Percentiles rank a stretch among this genome's conserved stretches.
Conservation (phyloP, 345 rosid genomes). For the Syzygium oleosum region DNA sequence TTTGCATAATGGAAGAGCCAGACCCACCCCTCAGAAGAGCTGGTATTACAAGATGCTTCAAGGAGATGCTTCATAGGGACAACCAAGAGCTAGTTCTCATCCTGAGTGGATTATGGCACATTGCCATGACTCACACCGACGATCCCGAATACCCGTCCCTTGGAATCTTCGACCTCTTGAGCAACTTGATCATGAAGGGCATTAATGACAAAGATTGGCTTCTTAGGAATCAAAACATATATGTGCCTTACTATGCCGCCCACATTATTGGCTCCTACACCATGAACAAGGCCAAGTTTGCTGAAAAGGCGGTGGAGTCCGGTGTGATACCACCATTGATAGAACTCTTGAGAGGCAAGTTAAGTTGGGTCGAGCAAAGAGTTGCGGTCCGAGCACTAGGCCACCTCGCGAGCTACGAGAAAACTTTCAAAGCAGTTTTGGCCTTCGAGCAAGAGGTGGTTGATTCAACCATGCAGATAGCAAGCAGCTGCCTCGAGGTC, state of each 20-base stretch:
- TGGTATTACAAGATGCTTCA: constrained; percentile 43
- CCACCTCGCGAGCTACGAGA: constrained; percentile 63
- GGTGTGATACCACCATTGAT: constrained; percentile 50
- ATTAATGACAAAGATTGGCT: constrained; percentile 53
- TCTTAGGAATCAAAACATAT: constrained; percentile 66
- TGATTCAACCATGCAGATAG: constrained; percentile 39
- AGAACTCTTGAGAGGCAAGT: constrained; percentile 69
- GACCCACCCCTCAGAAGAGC: constrained; percentile 44
- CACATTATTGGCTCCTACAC: constrained; percentile 82
- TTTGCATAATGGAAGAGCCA: constrained; percentile 59
- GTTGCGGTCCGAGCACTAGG: constrained; percentile 75
- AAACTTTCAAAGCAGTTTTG: constrained; percentile 43
- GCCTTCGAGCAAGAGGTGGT: constrained; percentile 43
- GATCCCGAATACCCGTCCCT: constrained; percentile 74
- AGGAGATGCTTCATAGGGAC: constrained; percentile 45
- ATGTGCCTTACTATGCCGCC: constrained; percentile 80
- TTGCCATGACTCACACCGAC: constrained; percentile 68
- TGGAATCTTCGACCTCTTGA: constrained; percentile 73
- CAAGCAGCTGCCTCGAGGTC: constrained; percentile 34
- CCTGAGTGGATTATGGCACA: constrained; percentile 64
- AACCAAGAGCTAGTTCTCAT: constrained; percentile 58
- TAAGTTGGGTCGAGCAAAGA: constrained; percentile 90
- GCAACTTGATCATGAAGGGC: constrained; percentile 44
- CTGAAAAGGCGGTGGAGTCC: constrained; percentile 40
- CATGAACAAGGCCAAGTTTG: constrained; percentile 52